Conservation (phyloP, 2,329 filamentous ascomycete genomes). For the Trichoderma aggressivum region DNA sequence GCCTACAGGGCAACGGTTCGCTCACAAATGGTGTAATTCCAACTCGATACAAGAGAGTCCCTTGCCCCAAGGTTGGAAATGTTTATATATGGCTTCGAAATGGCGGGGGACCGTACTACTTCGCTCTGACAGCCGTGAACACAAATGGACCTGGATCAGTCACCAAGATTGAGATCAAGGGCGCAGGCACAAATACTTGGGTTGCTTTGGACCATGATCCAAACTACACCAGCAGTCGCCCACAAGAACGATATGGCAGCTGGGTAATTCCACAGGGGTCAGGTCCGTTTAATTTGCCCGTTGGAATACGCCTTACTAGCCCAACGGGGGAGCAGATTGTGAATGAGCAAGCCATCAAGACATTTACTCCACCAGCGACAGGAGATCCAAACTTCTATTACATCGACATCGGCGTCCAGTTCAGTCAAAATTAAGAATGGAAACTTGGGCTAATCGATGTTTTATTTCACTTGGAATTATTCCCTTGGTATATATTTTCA, state of each 20-base stretch:
- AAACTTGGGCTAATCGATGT: not conserved
- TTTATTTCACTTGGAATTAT: not conserved
- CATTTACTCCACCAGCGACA: not conserved
- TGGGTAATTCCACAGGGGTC: conserved; percentile 3
- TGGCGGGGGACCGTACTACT: conserved; percentile 8
- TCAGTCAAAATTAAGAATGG: not conserved
- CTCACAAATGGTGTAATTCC: conserved; percentile 1
- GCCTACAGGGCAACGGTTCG: conserved; percentile 9
- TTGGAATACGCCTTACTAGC: conserved; percentile 5
- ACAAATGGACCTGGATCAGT: conserved; percentile 5
- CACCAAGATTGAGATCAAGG: conserved; percentile 2
- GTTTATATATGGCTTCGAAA: conserved; percentile 12
- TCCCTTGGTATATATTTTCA: not conserved
- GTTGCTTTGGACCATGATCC: conserved; percentile 2
- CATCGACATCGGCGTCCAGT: conserved; percentile 10
- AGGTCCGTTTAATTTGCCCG: conserved; percentile 1
- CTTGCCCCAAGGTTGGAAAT: conserved; percentile 6
- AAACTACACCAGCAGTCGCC: conserved; percentile 12
- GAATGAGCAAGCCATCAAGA: conserved; percentile 5
- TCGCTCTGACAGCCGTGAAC: conserved; percentile 5
- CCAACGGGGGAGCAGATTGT: conserved; percentile 11
- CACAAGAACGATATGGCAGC: conserved; percentile 12
- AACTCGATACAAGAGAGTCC: conserved; percentile 6
- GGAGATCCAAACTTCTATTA: conserved; percentile 10
- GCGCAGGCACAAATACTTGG: not conserved